Conservation (phyloP, 1,139 yeast genomes). For the Yamadazyma mexicana region DNA sequence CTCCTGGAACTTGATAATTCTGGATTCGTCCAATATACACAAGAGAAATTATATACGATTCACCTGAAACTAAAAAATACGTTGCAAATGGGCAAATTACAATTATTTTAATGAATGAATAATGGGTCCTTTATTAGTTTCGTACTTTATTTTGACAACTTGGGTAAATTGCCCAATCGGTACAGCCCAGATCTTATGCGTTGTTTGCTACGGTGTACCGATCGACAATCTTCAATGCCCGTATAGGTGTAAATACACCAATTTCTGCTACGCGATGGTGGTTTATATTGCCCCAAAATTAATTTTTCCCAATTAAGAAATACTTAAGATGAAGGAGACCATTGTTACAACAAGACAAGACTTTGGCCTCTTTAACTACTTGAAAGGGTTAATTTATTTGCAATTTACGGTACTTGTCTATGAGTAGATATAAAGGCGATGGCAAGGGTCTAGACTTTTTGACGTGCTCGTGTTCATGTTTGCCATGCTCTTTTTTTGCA, state of each 20-base stretch:
- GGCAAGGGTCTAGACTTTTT: too few species aligned
- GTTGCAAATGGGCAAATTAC: not conserved
- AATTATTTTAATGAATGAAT: not conserved
- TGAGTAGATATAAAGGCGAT: too few species aligned
- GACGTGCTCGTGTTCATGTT: not conserved
- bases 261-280: not conserved
- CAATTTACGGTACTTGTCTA: too few species aligned
- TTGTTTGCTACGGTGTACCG: too few species aligned
- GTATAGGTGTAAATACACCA: not conserved
- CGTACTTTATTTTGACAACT: too few species aligned
- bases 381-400: too few species aligned
- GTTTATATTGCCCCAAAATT: not conserved
- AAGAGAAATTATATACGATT: not conserved
- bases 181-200: too few species aligned
- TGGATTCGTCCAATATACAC: too few species aligned
- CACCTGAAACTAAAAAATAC: not conserved
- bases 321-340: not conserved
- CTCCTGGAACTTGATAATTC: too few species aligned
- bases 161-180: too few species aligned
- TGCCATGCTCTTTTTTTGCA: not conserved
- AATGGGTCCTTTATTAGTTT: too few species aligned
- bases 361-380: not conserved
- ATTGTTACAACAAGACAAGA: not conserved
- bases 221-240: not conserved
- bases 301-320: slow-evolving; percentile 2